Percentiles rank a stretch among this genome's conserved stretches.
Conservation (phyloP, 441 rosid genomes). For the Adansonia madagascariensis region DNA sequence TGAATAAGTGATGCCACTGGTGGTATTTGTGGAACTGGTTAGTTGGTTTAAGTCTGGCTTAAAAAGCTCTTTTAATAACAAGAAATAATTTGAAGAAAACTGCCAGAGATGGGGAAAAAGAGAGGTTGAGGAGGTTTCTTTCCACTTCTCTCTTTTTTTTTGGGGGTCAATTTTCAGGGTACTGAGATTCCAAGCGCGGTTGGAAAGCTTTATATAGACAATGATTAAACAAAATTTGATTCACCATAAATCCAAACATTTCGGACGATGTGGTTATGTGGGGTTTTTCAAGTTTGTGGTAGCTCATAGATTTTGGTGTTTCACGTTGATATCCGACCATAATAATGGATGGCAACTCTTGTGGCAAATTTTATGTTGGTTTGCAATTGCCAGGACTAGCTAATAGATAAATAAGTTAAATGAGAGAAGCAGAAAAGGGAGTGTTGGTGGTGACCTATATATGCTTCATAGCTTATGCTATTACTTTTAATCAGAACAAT, state of each 20-base stretch:
- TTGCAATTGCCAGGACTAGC: neutral
- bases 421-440: neutral
- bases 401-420: neutral
- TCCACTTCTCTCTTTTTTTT: neutral
- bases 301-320: neutral
- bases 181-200: neutral
- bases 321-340: neutral
- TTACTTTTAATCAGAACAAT: neutral
- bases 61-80: neutral
- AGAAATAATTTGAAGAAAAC: neutral
- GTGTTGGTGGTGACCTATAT: neutral
- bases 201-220: neutral
- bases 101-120: neutral
- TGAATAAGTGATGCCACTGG: neutral
- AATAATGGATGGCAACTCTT: neutral
- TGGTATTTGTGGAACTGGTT: neutral
- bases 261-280: neutral
- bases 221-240: neutral
- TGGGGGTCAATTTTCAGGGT: neutral
- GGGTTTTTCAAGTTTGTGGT: neutral
- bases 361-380: neutral
- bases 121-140: neutral
- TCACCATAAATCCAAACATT: neutral
- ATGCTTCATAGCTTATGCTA: neutral
- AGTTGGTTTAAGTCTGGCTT: neutral